phyloP scores from a whole-genome alignment of 2,329 filamentous ascomycete species.

The Ophiocordyceps robertsii region DNA sequence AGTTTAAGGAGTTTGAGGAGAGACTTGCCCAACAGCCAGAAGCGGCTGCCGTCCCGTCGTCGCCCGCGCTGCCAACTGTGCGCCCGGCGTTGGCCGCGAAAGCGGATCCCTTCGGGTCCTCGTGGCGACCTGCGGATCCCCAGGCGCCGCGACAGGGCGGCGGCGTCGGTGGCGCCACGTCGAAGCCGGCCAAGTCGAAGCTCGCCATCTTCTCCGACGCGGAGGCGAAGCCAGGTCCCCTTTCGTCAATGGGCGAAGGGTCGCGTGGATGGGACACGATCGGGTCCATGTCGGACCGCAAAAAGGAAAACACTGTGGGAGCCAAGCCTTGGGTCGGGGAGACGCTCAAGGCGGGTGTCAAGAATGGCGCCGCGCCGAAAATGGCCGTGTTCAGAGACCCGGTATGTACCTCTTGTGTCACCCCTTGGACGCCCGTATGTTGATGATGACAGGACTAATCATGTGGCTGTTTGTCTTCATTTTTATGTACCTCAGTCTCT shows the following conservation, averaged over 20 bases:
- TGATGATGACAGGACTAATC: constrained; percentile 97
- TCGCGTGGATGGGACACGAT: constrained; percentile 86
- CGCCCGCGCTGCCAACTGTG: constrained; percentile 73
- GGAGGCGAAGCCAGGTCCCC: constrained; percentile 43
- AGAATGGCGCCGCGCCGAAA: constrained; percentile 60
- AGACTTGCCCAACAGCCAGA: constrained; percentile 55
- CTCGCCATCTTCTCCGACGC: constrained; percentile 83
- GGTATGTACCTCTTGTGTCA: constrained; percentile 42
- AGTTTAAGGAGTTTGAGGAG: constrained; percentile 84
- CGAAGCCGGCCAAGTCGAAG: constrained; percentile 64
- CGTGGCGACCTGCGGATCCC: constrained; percentile 43
- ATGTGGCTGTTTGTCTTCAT: constrained; percentile 29
- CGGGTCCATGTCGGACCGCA: constrained; percentile 71
- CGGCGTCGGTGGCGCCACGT: constrained; percentile 32
- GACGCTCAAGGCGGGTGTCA: constrained; percentile 76
- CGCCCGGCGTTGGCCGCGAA: constrained; percentile 77
- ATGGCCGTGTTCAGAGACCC: constrained; percentile 90
- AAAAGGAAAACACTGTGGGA: constrained; percentile 85
- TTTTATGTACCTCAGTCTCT: constrained; percentile 38
- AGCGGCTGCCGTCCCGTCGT: constrained; percentile 55
- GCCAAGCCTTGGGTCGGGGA: constrained; percentile 87
- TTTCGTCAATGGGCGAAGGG: constrained; percentile 35
- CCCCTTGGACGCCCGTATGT: constrained; percentile 44
- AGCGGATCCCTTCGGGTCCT: constrained; percentile 62
- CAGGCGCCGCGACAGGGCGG: constrained; percentile 46